Base-by-base conservation (phyloP, 257 asterid genomes). In the Paraleonurus japonicus region DNA sequence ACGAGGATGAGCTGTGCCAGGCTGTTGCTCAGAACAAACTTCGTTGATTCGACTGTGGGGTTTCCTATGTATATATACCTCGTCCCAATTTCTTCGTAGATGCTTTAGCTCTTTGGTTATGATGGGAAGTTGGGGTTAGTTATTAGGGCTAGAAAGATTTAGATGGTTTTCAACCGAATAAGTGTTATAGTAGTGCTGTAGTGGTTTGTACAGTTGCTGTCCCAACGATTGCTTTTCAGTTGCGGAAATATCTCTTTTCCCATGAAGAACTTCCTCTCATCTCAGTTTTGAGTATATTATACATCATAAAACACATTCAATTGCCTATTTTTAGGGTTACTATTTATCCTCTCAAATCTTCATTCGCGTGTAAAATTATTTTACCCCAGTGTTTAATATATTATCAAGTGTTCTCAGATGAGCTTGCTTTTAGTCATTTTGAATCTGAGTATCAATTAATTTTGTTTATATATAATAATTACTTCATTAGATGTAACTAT, bases 21-120 rank as follows among this genome's bases (percentile, higher is more conserved):
- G 96, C 99, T 3, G 99, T 91, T 67, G 97, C 97, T 27, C 97
- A 91, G 77, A 94, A 94, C 86, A 94, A 91, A 70, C 96, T 94
- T 57, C 92, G 83, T 67, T 94, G 94, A 92, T 60, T 61, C 24
- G 11, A 4, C 17, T 3, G 65, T 24, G 54, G 73, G 39, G 72
- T 57, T n/a, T 35, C 33, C 10, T 83, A 80, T 88, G 80, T 76
- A 79, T 73, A 82, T 74, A 53, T 65, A 23, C 19, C 58, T 28
- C 57, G 65, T 73, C 75, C 64, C 80, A 13, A 43, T 4, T 43
- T 43, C 19, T 13, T 43, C 19, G 17, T 43, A 13, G 51, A 43
- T 77, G 76, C 76, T 82, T 8, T 35, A 9, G 43, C 43, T 35
- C 43, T 35, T 35, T 76, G 72, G 86, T 66, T 71, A 30, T 78